These are phyloP conservation scores for Fusarium marasasianum DNA, from an alignment of 2,329 filamentous ascomycete genomes.

Conservation along the genomic window DNA sequence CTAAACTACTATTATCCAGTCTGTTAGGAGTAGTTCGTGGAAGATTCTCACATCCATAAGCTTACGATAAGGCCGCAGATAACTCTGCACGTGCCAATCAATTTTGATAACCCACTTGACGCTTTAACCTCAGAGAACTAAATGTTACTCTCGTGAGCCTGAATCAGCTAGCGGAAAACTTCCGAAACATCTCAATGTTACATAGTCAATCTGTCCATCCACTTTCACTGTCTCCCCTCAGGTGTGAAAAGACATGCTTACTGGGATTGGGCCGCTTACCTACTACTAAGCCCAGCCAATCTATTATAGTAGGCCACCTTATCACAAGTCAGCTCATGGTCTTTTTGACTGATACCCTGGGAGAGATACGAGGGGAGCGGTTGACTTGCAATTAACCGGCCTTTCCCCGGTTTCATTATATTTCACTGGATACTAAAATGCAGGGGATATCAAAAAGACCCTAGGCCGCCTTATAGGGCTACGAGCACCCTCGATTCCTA, in stretches of 20 bases:
- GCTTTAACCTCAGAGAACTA: rapidly evolving
- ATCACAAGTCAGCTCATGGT: not conserved
- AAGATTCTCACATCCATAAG: rapidly evolving
- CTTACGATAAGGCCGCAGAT: rapidly evolving
- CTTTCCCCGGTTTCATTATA: not conserved
- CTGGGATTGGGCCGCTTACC: not conserved
- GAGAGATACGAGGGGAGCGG: not conserved
- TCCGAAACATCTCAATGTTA: not conserved
- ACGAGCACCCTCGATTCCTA: too few species aligned
- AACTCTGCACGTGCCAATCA: rapidly evolving
- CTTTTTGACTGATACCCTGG: not conserved
- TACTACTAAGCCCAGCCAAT: not conserved
- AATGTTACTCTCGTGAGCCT: not conserved
- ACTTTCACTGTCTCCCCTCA: not conserved
- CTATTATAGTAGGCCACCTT: not conserved
- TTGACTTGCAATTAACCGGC: not conserved
- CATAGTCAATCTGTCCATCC: not conserved
- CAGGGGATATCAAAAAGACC: not conserved
- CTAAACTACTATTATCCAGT: too few species aligned
- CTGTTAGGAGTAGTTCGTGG: not conserved
- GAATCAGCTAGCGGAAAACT: not conserved
- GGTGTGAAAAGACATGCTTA: not conserved
- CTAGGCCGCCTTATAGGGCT: not conserved
- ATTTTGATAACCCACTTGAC: rapidly evolving
- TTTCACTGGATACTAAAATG: rapidly evolving